phyloP scores from a whole-genome alignment of 2,329 filamentous ascomycete genomes.

The Colletotrichum karsti region DNA sequence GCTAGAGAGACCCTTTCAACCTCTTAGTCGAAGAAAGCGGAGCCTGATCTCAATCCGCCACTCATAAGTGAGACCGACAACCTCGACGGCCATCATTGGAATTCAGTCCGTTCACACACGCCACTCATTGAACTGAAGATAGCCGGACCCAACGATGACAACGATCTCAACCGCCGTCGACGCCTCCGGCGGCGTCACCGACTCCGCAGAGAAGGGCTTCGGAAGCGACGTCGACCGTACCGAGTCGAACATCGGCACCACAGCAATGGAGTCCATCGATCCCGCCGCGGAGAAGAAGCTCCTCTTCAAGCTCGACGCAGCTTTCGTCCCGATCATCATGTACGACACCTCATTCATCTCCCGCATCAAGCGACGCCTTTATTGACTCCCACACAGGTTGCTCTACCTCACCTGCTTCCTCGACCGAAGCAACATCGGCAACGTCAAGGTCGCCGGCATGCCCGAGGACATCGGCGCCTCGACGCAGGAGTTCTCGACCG shows the following conservation, averaged over 20 bases:
- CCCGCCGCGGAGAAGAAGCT: conserved; percentile 38
- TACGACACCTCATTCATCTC: background rate
- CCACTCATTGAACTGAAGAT: background rate
- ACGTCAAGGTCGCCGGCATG: conserved; percentile 56
- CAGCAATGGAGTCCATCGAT: conserved; percentile 35
- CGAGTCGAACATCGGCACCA: conserved; percentile 14
- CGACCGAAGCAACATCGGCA: conserved; percentile 63
- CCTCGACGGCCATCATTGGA: no score
- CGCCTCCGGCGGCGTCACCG: background rate
- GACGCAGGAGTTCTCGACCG: conserved; percentile 51
- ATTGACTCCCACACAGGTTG: conserved; percentile 34
- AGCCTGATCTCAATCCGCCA: no score
- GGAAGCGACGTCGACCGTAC: conserved; percentile 18
- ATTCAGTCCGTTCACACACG: no score
- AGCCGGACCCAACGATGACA: background rate
- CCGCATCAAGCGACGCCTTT: background rate
- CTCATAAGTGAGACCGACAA: no score
- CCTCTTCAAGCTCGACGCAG: conserved; percentile 41
- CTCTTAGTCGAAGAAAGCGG: background rate
- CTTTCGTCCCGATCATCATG: conserved; percentile 56
- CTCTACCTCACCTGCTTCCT: conserved; percentile 64
- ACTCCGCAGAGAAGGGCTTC: conserved; percentile 7
- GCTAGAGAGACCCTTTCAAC: no score
- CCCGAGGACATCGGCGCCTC: conserved; percentile 51
- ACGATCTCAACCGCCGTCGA: background rate